Evolutionary conservation across 345 rosid genomes (phyloP).

Genomic region (Dipteronia dyeriana): DNA sequence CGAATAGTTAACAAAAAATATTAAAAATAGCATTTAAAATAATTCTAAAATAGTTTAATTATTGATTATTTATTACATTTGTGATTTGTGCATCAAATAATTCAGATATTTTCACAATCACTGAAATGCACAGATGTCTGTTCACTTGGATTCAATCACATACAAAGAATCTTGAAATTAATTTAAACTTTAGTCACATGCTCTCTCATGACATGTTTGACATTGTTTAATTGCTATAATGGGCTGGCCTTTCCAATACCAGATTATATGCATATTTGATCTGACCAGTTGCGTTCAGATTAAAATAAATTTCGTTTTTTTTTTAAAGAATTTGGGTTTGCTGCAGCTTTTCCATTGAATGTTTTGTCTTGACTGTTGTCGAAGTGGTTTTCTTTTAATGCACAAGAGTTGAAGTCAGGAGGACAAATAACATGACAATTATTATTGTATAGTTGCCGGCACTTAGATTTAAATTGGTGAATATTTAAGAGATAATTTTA

Average conservation of each 20-base stretch:
- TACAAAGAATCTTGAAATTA: constrained; percentile 9
- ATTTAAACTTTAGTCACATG: constrained; percentile 14
- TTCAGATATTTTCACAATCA: background rate
- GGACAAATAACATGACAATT: too few species aligned
- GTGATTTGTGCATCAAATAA: too few species aligned
- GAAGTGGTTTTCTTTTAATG: background rate
- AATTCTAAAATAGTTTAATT: too few species aligned
- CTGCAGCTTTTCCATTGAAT: background rate
- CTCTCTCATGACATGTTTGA: background rate
- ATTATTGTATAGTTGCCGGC: too few species aligned
- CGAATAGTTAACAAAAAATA: too few species aligned
- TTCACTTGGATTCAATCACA: background rate
- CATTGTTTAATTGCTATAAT: background rate
- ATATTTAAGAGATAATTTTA: too few species aligned
- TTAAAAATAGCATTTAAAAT: too few species aligned
- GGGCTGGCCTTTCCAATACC: background rate
- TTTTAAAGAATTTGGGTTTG: background rate
- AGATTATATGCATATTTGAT: background rate
- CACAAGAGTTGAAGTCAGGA: too few species aligned
- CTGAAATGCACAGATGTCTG: background rate
- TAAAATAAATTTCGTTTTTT: background rate
- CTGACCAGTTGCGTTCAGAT: background rate
- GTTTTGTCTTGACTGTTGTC: background rate
- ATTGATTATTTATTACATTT: background rate
- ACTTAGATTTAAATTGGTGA: too few species aligned